A percentile compares a stretch with the other conserved stretches of the same genome.
These are phyloP conservation scores for Nakaseomyces uthaithaninus DNA, from an alignment of 1,139 yeast genomes.

Conservation along the genomic window DNA sequence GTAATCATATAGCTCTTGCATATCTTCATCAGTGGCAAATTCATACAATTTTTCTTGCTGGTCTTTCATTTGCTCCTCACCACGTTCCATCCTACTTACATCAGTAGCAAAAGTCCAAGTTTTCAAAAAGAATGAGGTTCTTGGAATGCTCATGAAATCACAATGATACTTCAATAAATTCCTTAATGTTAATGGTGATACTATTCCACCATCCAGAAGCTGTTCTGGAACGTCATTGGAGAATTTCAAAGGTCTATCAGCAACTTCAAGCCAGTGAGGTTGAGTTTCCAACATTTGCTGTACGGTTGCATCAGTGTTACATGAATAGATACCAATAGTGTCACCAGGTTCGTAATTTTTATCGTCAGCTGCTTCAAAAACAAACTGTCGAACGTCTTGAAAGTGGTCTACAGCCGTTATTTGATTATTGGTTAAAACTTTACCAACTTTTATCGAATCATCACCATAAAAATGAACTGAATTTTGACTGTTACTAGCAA, in stretches of 20 bases:
- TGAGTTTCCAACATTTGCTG: conserved; percentile 59
- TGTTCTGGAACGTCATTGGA: conserved; percentile 26
- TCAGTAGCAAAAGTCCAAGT: conserved; percentile 67
- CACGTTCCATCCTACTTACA: conserved; percentile 21
- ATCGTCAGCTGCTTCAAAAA: conserved; percentile 32
- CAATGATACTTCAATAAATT: conserved; percentile 69
- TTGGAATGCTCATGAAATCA: conserved; percentile 76
- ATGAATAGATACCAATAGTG: conserved; percentile 66
- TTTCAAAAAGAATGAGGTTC: conserved; percentile 66
- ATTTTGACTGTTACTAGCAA: conserved; percentile 6
- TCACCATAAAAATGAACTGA: conserved; percentile 18
- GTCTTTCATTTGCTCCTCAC: conserved; percentile 36
- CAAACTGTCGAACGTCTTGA: conserved; percentile 76
- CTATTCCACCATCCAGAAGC: conserved; percentile 50
- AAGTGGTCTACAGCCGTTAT: conserved; percentile 67
- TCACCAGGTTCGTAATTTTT: conserved; percentile 66
- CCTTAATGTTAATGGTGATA: conserved; percentile 54
- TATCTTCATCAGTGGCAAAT: conserved; percentile 61
- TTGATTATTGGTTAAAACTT: conserved; percentile 43
- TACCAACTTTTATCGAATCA: conserved; percentile 35
- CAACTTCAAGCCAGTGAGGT: conserved; percentile 56
- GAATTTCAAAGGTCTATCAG: conserved; percentile 40
- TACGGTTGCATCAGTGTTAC: conserved; percentile 58
- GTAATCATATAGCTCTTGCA: conserved; percentile 76
- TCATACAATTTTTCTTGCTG: conserved; percentile 72